Conservation (phyloP, 2,329 filamentous ascomycete genomes). For the Fusarium duplospermum region DNA sequence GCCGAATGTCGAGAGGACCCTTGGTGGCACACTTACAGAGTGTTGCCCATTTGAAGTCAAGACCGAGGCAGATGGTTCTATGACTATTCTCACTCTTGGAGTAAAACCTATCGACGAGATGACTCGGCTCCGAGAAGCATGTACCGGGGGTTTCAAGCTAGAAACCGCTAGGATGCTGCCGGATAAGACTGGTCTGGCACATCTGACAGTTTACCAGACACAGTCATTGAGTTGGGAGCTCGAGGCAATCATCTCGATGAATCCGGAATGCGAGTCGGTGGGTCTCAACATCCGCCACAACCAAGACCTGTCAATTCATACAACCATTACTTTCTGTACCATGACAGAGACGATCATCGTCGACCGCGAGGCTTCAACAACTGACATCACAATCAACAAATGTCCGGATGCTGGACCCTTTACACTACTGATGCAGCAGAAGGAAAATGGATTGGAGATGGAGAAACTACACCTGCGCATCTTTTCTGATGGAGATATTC, state of each 20-base stretch:
- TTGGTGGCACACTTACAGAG: conserved; percentile 46
- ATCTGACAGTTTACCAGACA: neutral
- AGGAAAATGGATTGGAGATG: neutral
- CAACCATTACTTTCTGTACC: conserved; percentile 53
- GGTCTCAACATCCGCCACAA: conserved; percentile 34
- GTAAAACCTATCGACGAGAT: neutral
- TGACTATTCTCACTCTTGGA: neutral
- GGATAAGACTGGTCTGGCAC: neutral
- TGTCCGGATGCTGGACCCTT: conserved; percentile 52
- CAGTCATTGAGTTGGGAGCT: neutral
- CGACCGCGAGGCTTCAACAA: neutral
- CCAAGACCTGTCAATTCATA: conserved; percentile 43
- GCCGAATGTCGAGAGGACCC: conserved; percentile 50
- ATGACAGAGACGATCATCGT: conserved; percentile 50
- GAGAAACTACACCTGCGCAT: conserved; percentile 20
- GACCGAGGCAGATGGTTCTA: neutral
- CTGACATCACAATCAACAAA: conserved; percentile 44
- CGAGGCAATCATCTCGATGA: neutral
- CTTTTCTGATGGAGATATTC: conserved; percentile 28
- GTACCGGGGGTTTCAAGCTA: neutral
- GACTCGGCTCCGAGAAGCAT: neutral
- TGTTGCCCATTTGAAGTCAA: neutral
- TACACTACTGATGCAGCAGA: conserved; percentile 52
- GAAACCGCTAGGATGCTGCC: neutral
- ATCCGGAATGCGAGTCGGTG: neutral